Percentiles rank a stretch among this genome's conserved stretches.
Conservation (phyloP, 192 early-diverging fungal genomes). For the Linnemannia exigua region DNA sequence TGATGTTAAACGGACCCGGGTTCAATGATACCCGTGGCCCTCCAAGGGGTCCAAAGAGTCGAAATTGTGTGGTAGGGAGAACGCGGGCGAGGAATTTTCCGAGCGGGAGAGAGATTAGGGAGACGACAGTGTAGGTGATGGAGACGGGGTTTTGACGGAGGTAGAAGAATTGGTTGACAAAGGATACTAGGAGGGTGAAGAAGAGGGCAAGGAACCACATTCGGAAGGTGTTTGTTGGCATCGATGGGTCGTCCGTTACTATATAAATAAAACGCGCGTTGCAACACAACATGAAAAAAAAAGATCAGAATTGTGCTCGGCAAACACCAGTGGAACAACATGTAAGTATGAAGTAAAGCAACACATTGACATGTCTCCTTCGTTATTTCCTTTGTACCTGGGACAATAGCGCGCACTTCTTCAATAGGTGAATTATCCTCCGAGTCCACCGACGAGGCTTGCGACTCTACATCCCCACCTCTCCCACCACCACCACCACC, state of each 20-base stretch:
- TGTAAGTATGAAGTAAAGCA: no score
- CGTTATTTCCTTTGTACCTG: slow-evolving; percentile 20
- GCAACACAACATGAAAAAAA: neutral
- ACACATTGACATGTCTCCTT: no score
- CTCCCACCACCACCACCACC: neutral
- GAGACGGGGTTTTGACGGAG: slow-evolving; percentile 50
- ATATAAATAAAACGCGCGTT: neutral
- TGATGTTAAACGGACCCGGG: slow-evolving; percentile 69
- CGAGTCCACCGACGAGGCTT: slow-evolving; percentile 3
- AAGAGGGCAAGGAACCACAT: slow-evolving; percentile 59
- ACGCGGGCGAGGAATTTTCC: slow-evolving; percentile 40
- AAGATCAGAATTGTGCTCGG: no score
- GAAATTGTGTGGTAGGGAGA: slow-evolving; percentile 26
- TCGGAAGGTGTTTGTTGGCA: slow-evolving; percentile 63
- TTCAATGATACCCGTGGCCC: slow-evolving; percentile 42
- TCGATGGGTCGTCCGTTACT: slow-evolving; percentile 57
- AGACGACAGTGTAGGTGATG: slow-evolving; percentile 30
- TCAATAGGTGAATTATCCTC: slow-evolving; percentile 59
- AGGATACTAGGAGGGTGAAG: slow-evolving; percentile 45
- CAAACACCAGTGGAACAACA: no score
- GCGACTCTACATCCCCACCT: slow-evolving; percentile 21
- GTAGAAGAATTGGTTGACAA: slow-evolving; percentile 60
- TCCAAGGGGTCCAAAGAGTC: slow-evolving; percentile 1
- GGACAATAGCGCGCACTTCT: slow-evolving; percentile 57
- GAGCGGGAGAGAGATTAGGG: slow-evolving; percentile 35